Base-by-base conservation (phyloP, 2,329 filamentous ascomycete species). In the Epichloe amarillans region DNA sequence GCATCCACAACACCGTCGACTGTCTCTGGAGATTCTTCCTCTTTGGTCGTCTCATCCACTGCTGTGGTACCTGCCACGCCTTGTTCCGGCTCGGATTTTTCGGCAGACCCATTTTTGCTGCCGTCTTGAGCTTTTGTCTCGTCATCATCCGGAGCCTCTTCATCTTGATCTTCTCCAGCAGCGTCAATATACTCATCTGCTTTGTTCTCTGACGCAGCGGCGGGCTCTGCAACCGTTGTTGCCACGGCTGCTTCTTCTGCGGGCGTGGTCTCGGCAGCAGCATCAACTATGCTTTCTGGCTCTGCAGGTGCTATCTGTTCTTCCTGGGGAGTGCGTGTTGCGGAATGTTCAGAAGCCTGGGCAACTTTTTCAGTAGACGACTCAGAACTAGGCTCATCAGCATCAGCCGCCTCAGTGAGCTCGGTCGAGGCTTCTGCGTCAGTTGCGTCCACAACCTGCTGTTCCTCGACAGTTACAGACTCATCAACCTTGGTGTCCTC, bases 221-320 rank as follows among this genome's bases (percentile, higher is more conserved):
- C 46, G 10, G 23, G 11, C 14, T 39, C 35, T 14, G 38, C 17
- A 11, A 17, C 40, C 19, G 40, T 19, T 12, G 15, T 12, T 23
- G 41, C 23, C 21, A 54, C 45, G 36, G 49, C 37, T 46, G 42
- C 41, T 14, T 56, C 53, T 40, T 37, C 40, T 45, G 54, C 47
- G 3, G 41, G 12, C 10, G 10, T n/a, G 10, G 30, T 2, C 30
- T 52, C 47, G 6, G 19, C 37, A 26, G 15, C 37, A 33, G n/a
- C 17, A n/a, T 10, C 33, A 35, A 26, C 30, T 8, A 14, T 15
- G 3, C n/a, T 15, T 46, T 33, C 41, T 26, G 3, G 19, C 14
- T 49, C 37, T 12, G 39, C 39, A 30, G 47, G 11, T 23, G 14
- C 14, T 23, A 14, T 11, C 4, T 17, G 19, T 26, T 23, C 47